These are phyloP conservation scores for Ogataea pignaliae DNA, from an alignment of 805 yeast genomes.

Conservation along the genomic window DNA sequence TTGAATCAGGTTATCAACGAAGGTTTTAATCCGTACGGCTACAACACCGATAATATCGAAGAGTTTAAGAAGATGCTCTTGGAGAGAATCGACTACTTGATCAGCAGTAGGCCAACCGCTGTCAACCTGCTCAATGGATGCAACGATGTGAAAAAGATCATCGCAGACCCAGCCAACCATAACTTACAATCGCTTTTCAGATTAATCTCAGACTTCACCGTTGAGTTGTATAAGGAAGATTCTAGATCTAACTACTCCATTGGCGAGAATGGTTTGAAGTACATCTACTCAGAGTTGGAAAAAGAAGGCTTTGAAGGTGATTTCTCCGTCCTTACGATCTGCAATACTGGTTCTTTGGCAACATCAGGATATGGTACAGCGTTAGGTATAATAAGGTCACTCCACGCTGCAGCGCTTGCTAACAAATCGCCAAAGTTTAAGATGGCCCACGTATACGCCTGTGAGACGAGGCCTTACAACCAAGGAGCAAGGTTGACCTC, in stretches of 20 bases:
- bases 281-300: conserved; percentile 44
- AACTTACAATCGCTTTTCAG: conserved; percentile 23
- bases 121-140: conserved; percentile 84
- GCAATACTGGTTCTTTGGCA: conserved; percentile 95
- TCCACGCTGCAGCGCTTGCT: conserved; percentile 40
- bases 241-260: conserved; percentile 70
- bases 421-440: conserved; percentile 33
- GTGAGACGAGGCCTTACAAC: conserved; percentile 95
- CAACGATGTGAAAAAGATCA: conserved; percentile 38
- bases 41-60: conserved; percentile 13
- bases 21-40: conserved; percentile 26
- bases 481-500: conserved; percentile 95
- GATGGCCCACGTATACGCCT: conserved; percentile 72
- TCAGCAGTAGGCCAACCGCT: conserved; percentile 89
- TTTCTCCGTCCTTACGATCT: conserved; percentile 82
- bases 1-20: conserved; percentile 32
- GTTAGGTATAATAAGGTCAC: conserved; percentile 80
- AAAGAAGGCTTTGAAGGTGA: conserved; percentile 53
- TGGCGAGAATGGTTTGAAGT: conserved; percentile 78
- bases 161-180: conserved; percentile 11
- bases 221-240: conserved; percentile 67
- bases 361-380: conserved; percentile 99
- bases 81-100: conserved; percentile 56
- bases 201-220: conserved; percentile 40
- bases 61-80: conserved; percentile 35